Evolutionary conservation across 2,329 filamentous ascomycete genomes (phyloP).

Genomic region (Stenocarpella maydis): DNA sequence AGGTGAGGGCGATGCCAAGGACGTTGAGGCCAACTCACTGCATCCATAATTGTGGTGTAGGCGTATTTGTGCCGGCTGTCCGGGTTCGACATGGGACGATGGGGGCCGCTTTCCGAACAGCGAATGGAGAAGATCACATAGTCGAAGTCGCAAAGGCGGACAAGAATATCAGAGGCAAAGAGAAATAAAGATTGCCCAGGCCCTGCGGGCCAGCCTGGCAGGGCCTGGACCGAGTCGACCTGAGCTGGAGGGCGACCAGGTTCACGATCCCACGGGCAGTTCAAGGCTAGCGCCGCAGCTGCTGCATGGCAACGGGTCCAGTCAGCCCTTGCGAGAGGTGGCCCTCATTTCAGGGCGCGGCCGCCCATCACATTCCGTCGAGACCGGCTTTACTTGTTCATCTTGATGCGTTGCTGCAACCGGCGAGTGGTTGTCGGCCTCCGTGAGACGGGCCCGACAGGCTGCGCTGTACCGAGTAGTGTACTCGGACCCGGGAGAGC

Average conservation of each 20-base stretch:
- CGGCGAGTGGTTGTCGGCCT: too few relatives aligned
- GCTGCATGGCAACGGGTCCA: slow-evolving; percentile 8
- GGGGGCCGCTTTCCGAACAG: too few relatives aligned
- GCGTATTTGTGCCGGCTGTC: slow-evolving; percentile 2
- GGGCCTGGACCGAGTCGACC: slow-evolving; percentile 11
- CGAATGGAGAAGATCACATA: neutral
- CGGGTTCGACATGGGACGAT: slow-evolving; percentile 11
- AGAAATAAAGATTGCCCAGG: neutral
- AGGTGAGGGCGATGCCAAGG: neutral
- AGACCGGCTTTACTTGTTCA: neutral
- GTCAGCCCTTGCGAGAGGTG: slow-evolving; percentile 1
- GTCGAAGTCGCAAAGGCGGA: neutral
- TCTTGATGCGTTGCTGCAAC: neutral
- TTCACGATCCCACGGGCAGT: slow-evolving; percentile 16
- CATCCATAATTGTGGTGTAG: slow-evolving; percentile 12
- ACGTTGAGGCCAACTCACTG: neutral
- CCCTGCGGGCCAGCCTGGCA: neutral
- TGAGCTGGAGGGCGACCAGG: slow-evolving; percentile 12
- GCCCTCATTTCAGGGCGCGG: neutral
- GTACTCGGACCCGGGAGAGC: too few relatives aligned
- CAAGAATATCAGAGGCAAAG: neutral
- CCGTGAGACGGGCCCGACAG: too few relatives aligned
- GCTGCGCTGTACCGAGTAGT: too few relatives aligned
- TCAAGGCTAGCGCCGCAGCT: slow-evolving; percentile 6
- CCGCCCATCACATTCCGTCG: slow-evolving; percentile 7